Conservation (phyloP, 441 rosid genomes). For the Pelargonium myrrhifolium region DNA sequence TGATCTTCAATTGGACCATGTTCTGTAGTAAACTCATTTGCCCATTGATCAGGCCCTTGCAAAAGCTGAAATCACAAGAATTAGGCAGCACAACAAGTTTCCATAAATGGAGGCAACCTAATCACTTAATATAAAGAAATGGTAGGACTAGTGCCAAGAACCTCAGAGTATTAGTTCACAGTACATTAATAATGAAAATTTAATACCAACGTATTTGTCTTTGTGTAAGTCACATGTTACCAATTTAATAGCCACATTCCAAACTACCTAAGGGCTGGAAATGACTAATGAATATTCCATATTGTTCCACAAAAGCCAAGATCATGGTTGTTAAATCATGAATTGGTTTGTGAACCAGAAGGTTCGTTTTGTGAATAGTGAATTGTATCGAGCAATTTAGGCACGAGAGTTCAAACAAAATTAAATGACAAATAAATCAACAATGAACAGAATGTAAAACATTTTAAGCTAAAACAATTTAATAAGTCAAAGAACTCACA, state of each 20-base stretch:
- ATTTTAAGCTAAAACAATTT: too few species aligned
- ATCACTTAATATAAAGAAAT: neutral
- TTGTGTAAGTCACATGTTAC: neutral
- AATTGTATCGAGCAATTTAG: too few species aligned
- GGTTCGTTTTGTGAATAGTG: too few species aligned
- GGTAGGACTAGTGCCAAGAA: neutral
- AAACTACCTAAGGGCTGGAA: neutral
- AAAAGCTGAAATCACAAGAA: slow-evolving; percentile 38
- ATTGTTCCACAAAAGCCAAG: slow-evolving; percentile 2
- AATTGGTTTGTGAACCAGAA: too few species aligned
- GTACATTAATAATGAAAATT: too few species aligned
- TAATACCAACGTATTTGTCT: neutral
- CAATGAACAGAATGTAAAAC: too few species aligned
- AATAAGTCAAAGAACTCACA: too few species aligned
- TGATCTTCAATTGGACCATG: slow-evolving; percentile 59
- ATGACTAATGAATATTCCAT: neutral
- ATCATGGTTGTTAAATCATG: too few species aligned
- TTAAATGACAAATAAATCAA: too few species aligned
- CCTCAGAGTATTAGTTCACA: neutral
- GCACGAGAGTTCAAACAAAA: too few species aligned
- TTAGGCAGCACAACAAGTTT: slow-evolving; percentile 14
- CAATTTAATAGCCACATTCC: neutral
- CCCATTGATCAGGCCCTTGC: slow-evolving; percentile 77
- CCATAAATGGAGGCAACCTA: slow-evolving; percentile 11
- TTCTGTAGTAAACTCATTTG: slow-evolving; percentile 63